These are phyloP conservation scores for Dimargaris xerosporica DNA, from an alignment of 192 early-diverging fungal genomes.

Conservation along the genomic window DNA sequence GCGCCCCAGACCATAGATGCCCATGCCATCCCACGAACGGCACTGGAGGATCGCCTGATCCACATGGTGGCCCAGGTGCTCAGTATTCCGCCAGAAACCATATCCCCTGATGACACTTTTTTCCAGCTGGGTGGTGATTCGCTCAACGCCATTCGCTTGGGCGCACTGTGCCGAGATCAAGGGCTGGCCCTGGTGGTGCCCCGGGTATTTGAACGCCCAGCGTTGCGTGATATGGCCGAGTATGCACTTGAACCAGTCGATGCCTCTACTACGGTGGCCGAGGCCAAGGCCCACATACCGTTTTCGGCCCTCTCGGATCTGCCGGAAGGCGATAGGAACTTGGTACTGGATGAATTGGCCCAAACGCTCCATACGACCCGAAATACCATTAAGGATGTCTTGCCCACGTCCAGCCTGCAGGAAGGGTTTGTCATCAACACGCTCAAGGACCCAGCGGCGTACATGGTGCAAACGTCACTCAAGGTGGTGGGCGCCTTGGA, in stretches of 20 bases:
- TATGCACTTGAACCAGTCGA: too few species aligned
- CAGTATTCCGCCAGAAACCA: too few species aligned
- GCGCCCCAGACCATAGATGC: neutral
- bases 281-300: too few species aligned
- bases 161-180: neutral
- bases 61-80: slow-evolving; percentile 6
- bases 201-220: too few species aligned
- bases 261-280: too few species aligned
- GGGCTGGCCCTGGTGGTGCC: slow-evolving; percentile 8
- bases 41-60: neutral
- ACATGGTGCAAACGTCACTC: neutral
- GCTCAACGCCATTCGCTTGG: slow-evolving; percentile 14
- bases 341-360: too few species aligned
- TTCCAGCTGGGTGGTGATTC: slow-evolving; percentile 28
- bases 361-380: neutral
- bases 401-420: neutral
- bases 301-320: too few species aligned
- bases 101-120: slow-evolving; percentile 13
- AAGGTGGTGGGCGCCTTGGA: neutral
- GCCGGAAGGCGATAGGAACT: too few species aligned
- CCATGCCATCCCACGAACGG: neutral
- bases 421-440: neutral
- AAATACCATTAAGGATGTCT: neutral
- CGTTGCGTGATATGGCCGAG: too few species aligned
- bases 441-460: slow-evolving; percentile 1